Percentiles rank a stretch among this genome's conserved stretches.
phyloP scores from a whole-genome alignment of 1,139 yeast genomes.

The Diutina catenulata region DNA sequence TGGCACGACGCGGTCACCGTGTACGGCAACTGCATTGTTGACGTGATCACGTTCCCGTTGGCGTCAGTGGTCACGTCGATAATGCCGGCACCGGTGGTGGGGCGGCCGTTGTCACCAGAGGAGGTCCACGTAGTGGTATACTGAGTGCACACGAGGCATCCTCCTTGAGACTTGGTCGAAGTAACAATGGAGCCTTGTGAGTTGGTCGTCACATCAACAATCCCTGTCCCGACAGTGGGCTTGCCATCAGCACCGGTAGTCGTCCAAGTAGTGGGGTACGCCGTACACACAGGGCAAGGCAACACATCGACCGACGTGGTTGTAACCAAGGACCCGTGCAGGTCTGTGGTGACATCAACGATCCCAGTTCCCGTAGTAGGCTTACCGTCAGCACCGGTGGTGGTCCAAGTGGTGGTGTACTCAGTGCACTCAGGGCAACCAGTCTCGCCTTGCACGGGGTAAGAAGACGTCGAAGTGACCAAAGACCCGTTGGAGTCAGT shows the following conservation, averaged over 20 bases:
- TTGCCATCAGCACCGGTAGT: not conserved
- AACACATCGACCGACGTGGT: not conserved
- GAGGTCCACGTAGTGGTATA: not conserved
- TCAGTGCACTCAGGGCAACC: not conserved
- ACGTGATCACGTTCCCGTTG: not conserved
- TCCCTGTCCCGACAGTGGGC: not conserved
- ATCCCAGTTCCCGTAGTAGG: not conserved
- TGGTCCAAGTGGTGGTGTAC: not conserved
- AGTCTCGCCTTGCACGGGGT: too few relatives aligned
- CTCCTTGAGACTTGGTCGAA: too few relatives aligned
- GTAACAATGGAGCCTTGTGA: not conserved
- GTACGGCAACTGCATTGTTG: too few relatives aligned
- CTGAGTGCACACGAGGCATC: not conserved
- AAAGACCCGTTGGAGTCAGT: not conserved
- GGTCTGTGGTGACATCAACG: not conserved
- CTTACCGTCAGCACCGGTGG: not conserved
- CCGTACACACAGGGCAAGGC: not conserved
- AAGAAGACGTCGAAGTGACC: not conserved
- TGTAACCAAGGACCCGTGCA: not conserved
- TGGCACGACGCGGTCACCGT: not conserved
- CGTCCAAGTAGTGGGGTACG: not conserved
- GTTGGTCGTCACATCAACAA: not conserved
- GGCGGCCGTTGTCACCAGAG: not conserved
- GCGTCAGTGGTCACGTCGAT: conserved; percentile 1
- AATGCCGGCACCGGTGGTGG: not conserved